Conservation (phyloP, 1,284 basidiomycete genomes). For the Heterobasidion annosum region DNA sequence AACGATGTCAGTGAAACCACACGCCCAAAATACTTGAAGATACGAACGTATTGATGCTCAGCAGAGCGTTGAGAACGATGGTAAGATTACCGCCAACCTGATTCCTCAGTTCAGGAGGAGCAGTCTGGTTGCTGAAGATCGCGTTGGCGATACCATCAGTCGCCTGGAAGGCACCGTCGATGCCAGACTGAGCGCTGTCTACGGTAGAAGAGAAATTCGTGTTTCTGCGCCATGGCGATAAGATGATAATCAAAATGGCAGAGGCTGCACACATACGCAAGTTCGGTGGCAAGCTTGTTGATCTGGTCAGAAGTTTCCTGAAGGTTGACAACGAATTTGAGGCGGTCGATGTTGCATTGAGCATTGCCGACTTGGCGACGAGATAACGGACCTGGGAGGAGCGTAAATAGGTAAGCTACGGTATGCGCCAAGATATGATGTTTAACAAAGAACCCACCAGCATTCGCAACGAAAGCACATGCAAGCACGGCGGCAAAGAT, state of each 20-base stretch:
- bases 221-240: neutral
- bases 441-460: neutral
- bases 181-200: neutral
- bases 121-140: neutral
- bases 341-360: conserved; percentile 17
- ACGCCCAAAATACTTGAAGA: neutral
- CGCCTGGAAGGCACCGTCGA: neutral
- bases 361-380: conserved; percentile 14
- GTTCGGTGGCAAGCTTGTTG: neutral
- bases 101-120: neutral
- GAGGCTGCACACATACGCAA: neutral
- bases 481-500: neutral
- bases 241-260: neutral
- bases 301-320: conserved; percentile 1
- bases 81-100: conserved; percentile 1
- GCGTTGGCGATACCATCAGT: neutral
- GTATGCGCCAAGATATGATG: neutral
- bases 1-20: neutral
- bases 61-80: neutral
- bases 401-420: too few species aligned
- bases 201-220: neutral
- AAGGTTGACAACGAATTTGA: conserved; percentile 12
- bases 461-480: neutral
- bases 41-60: neutral
- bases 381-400: neutral